Evolutionary conservation across 768 basidiomycete species (phyloP).

Genomic region (Pleurotus citrinopileatus): DNA sequence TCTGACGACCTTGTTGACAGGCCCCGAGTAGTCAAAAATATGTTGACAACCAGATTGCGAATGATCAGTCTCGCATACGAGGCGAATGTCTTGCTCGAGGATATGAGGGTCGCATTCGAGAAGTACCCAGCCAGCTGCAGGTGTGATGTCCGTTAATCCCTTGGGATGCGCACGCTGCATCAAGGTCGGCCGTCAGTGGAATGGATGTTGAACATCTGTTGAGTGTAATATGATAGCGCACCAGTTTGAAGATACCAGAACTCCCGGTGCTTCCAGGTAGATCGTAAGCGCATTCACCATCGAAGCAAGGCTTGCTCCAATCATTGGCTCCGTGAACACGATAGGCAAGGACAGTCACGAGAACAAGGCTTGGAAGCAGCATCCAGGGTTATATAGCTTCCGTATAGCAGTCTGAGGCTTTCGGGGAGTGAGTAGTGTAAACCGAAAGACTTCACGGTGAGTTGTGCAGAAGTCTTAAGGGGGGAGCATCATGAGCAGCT

Average conservation of each 20-base stretch:
- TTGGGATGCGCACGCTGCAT: neutral
- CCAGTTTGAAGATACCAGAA: constrained; percentile 1
- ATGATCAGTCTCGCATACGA: neutral
- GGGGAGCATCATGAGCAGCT: no score
- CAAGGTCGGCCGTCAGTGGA: no score
- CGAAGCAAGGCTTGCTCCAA: constrained; percentile 22
- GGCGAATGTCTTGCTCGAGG: constrained; percentile 2
- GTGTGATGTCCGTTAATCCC: constrained; percentile 6
- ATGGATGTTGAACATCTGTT: neutral
- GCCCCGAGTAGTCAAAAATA: constrained; percentile 33
- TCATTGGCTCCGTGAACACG: constrained; percentile 15
- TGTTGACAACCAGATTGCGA: constrained; percentile 33
- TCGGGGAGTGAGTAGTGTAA: no score
- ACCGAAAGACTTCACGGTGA: no score
- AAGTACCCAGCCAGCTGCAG: constrained; percentile 1
- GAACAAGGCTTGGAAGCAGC: neutral
- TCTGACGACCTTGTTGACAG: constrained; percentile 48
- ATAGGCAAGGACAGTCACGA: neutral
- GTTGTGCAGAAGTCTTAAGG: no score
- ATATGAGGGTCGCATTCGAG: constrained; percentile 5
- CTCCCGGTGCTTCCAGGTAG: neutral
- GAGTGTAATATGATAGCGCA: neutral
- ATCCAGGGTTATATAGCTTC: no score
- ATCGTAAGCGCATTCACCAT: constrained; percentile 22
- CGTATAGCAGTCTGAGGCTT: no score